Evolutionary conservation across 1,284 basidiomycete species (phyloP).

Genomic region (Rhodotorula glutinis): DNA sequence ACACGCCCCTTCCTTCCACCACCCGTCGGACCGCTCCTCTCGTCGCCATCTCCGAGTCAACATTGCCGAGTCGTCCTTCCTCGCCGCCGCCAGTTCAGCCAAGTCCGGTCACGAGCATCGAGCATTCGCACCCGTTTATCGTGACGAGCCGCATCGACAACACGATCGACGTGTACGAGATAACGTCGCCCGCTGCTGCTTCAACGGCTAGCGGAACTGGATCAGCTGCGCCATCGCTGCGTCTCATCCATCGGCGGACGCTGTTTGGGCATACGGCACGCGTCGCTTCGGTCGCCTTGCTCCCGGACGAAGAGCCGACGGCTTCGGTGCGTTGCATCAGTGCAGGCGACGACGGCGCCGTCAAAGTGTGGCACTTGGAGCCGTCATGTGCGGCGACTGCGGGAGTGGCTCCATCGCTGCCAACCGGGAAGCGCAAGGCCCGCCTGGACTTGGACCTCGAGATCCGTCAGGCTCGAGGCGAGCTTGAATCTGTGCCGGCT

Average conservation of each 20-base stretch:
- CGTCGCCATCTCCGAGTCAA: background rate
- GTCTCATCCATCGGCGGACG: slow-evolving; percentile 34
- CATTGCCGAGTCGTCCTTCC: background rate
- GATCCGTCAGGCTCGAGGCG: too few relatives aligned
- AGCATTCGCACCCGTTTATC: slow-evolving; percentile 44
- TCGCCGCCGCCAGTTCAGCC: background rate
- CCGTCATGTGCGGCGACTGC: background rate
- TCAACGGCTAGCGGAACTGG: background rate
- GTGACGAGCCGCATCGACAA: slow-evolving; percentile 45
- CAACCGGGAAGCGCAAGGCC: too few relatives aligned
- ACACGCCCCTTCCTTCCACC: slow-evolving; percentile 21
- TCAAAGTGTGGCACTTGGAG: slow-evolving; percentile 45
- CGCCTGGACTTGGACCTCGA: too few relatives aligned
- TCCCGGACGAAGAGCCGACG: slow-evolving; percentile 36
- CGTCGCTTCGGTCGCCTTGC: slow-evolving; percentile 44
- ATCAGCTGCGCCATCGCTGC: slow-evolving; percentile 10
- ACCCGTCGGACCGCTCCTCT: slow-evolving; percentile 6
- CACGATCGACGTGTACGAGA: slow-evolving; percentile 44
- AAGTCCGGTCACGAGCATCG: slow-evolving; percentile 37
- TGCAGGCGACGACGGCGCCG: slow-evolving; percentile 45
- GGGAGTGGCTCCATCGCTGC: background rate
- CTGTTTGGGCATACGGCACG: slow-evolving; percentile 47
- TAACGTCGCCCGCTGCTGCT: background rate
- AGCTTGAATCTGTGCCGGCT: too few relatives aligned
- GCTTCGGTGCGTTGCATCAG: slow-evolving; percentile 46